Evolutionary conservation across 495 filamentous ascomycete species (phyloP), one percentile per base, ranked within the genome.

Genomic region (Cladorrhinum samala): DNA sequence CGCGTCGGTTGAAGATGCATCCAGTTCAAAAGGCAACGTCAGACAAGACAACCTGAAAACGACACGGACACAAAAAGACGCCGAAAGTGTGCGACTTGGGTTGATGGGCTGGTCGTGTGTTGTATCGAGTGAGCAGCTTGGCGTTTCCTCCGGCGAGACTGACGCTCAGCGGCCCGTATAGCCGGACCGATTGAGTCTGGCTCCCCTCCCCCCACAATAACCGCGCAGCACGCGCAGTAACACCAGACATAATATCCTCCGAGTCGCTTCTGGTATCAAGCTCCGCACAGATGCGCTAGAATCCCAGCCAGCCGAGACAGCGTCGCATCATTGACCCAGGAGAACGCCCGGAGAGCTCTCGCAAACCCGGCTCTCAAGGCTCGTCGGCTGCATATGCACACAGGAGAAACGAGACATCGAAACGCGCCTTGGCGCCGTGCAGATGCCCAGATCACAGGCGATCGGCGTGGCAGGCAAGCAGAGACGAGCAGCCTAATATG

Each of bases 401-500:
- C 49, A 54, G 53, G 42, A 53, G 52, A 57, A 67, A 57, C 43
- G 16, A 45, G 57, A 52, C 46, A 53, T 53, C 24, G 33, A 54
- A 43, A 41, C 50, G 59, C 46, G 57, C 20, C 54, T 62, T 59
- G 53, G 62, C 52, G 52, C 46, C 44, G 19, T 38, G 36, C 43
- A 36, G 49, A 42, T 37, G 41, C 17, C 25, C 18, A 51, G 37
- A 27, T 20, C 21, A 52, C 27, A 41, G 41, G 45, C 49, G 38
- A 52, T 57, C 50, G 47, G 52, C 46, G 55, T 53, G 47, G 57
- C 57, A 56, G 45, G 53, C 53, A 64, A 36, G 36, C 39, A 59
- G 46, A 54, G 40, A 37, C 47, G 17, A 49, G 24, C 53, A 65
- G 66, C 50, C 66, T 68, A 68, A 67, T 64, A 60, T 64, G 56